Conservation (phyloP, 805 yeast species). For the Candida odintsovae region DNA sequence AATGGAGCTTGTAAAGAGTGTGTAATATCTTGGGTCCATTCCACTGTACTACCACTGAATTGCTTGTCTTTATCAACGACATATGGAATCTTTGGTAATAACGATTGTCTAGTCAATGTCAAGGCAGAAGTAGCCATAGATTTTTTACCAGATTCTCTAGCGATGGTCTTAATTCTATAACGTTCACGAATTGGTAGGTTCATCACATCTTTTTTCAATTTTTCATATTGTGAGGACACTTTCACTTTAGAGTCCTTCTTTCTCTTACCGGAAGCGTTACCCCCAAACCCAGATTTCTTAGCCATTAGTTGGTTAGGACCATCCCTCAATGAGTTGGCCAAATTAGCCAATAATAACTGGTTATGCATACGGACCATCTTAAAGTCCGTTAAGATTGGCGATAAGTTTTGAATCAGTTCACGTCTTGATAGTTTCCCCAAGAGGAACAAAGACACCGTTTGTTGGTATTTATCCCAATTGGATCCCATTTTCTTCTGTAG, state of each 20-base stretch:
- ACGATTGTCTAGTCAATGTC: constrained; percentile 56
- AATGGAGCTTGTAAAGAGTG: constrained; percentile 81
- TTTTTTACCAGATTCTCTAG: constrained; percentile 76
- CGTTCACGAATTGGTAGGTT: constrained; percentile 81
- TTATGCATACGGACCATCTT: constrained; percentile 60
- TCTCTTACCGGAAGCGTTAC: constrained; percentile 40
- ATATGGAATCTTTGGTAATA: constrained; percentile 76
- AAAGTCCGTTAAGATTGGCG: constrained; percentile 39
- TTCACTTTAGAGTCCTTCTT: constrained; percentile 42
- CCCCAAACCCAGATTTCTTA: constrained; percentile 43
- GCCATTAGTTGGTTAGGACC: constrained; percentile 44
- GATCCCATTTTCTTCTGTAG: constrained; percentile 68
- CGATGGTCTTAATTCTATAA: constrained; percentile 74
- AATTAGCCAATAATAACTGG: constrained; percentile 69
- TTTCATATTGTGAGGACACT: constrained; percentile 68
- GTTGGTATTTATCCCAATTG: constrained; percentile 81
- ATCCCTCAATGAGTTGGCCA: constrained; percentile 79
- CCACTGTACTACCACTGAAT: constrained; percentile 42
- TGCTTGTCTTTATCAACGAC: constrained; percentile 31
- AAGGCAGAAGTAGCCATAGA: constrained; percentile 67
- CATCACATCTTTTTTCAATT: constrained; percentile 79
- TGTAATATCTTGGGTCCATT: constrained; percentile 90
- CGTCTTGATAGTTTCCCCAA: constrained; percentile 72
- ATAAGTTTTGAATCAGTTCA: constrained; percentile 60
- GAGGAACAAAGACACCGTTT: constrained; percentile 66